These are phyloP conservation scores for Cairneyella variabilis DNA, from an alignment of 495 filamentous ascomycete genomes.

Conservation along the genomic window DNA sequence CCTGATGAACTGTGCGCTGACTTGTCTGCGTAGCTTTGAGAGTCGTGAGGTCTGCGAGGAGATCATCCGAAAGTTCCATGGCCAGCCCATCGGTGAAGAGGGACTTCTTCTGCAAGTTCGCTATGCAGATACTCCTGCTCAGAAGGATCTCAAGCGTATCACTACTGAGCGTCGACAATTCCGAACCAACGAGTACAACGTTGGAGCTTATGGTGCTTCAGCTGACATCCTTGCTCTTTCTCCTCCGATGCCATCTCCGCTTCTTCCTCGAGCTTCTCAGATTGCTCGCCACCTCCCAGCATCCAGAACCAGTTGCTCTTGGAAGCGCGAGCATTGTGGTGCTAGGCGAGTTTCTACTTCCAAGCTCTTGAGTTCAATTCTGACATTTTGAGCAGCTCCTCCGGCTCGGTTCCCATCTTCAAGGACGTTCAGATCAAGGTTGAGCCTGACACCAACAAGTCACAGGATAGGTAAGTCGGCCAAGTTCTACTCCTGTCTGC, in stretches of 20 bases:
- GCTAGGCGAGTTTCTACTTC: constrained; percentile 13
- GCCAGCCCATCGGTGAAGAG: constrained; percentile 65
- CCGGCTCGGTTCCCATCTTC: constrained; percentile 17
- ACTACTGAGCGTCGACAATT: constrained; percentile 90
- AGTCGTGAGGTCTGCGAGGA: constrained; percentile 81
- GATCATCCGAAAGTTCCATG: constrained; percentile 80
- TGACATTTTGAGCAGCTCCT: no score
- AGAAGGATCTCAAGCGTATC: constrained; percentile 92
- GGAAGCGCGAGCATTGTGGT: constrained; percentile 25
- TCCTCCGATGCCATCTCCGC: constrained; percentile 28
- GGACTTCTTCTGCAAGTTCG: constrained; percentile 83
- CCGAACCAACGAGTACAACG: constrained; percentile 92
- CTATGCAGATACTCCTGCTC: constrained; percentile 91
- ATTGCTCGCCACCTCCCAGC: constrained; percentile 21
- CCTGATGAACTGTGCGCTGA: neutral
- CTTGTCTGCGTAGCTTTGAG: constrained; percentile 63
- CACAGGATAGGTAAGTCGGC: constrained; percentile 21
- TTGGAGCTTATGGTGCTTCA: constrained; percentile 52
- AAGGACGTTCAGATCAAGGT: constrained; percentile 24
- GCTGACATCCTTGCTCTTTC: constrained; percentile 43
- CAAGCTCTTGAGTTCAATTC: no score
- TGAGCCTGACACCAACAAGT: constrained; percentile 17
- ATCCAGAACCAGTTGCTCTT: constrained; percentile 17
- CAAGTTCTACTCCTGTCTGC: neutral
- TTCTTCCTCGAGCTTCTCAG: constrained; percentile 19